Conservation (phyloP, 495 filamentous ascomycete genomes). For the Aspergillus biplanus region DNA sequence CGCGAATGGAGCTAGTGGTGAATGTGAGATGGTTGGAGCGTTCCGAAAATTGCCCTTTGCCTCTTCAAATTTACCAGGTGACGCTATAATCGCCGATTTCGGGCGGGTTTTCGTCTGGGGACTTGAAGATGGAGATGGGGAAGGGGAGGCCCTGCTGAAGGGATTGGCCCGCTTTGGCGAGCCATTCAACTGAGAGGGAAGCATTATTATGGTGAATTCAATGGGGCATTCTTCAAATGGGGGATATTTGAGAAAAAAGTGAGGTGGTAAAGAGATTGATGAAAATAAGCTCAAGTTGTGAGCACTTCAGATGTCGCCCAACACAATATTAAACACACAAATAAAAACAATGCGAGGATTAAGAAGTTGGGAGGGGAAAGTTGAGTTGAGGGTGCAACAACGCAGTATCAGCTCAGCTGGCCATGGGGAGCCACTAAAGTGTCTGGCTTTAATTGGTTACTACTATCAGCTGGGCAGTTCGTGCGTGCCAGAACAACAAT, state of each 20-base stretch:
- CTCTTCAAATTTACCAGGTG: conserved; percentile 48
- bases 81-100: conserved; percentile 71
- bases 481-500: not conserved
- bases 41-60: conserved; percentile 58
- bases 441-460: too few relatives aligned
- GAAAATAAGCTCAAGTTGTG: conserved; percentile 12
- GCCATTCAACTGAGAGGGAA: conserved; percentile 50
- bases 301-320: conserved; percentile 16
- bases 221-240: conserved; percentile 37
- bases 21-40: conserved; percentile 55
- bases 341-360: not conserved
- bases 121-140: conserved; percentile 62
- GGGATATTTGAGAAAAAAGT: conserved; percentile 22
- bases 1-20: conserved; percentile 34
- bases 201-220: conserved; percentile 41
- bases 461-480: conserved; percentile 6
- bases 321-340: conserved; percentile 7
- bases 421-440: too few relatives aligned
- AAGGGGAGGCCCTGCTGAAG: conserved; percentile 66
- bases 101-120: conserved; percentile 57
- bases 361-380: conserved; percentile 8
- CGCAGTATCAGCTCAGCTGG: too few relatives aligned
- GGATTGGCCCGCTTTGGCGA: conserved; percentile 73
- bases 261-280: conserved; percentile 11
- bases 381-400: not conserved